Conservation (phyloP, 176 grass and related monocot genomes). For the Lolium rigidum region DNA sequence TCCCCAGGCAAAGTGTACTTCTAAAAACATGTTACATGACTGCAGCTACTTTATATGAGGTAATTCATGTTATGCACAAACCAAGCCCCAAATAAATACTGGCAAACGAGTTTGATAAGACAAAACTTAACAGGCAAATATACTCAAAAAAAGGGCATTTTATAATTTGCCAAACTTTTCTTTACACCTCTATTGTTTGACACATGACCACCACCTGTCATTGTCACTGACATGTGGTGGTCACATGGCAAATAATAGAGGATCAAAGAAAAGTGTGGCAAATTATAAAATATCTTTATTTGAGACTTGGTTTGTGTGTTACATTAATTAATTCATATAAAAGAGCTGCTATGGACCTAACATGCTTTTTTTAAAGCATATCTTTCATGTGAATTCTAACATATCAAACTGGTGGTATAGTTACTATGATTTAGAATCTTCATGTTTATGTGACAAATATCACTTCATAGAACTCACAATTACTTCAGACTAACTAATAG, state of each 20-base stretch:
- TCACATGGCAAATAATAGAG: too few relatives aligned
- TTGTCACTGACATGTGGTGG: too few relatives aligned
- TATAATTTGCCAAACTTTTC: too few relatives aligned
- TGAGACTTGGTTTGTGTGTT: constrained; percentile 1
- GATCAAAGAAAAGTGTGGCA: too few relatives aligned
- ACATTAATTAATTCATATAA: constrained; percentile 4
- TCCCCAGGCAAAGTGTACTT: constrained; percentile 9
- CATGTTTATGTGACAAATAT: neutral
- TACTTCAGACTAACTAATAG: constrained; percentile 3
- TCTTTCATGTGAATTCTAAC: neutral
- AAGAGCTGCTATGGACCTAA: neutral
- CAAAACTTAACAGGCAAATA: neutral
- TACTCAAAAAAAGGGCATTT: too few relatives aligned
- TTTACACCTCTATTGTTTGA: too few relatives aligned
- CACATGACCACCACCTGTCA: too few relatives aligned
- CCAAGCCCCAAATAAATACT: neutral
- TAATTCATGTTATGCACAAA: neutral
- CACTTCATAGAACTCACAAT: neutral
- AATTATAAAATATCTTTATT: too few relatives aligned
- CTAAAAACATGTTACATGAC: neutral
- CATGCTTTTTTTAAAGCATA: neutral
- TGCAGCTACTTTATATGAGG: constrained; percentile 4
- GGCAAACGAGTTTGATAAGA: constrained; percentile 9
- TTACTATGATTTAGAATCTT: neutral
- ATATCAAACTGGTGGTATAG: neutral